A percentile compares a stretch with the other conserved stretches of the same genome.
These are phyloP conservation scores for Globisporangium apiculatum DNA, from an alignment of 352 stramenopile species.

Conservation along the genomic window DNA sequence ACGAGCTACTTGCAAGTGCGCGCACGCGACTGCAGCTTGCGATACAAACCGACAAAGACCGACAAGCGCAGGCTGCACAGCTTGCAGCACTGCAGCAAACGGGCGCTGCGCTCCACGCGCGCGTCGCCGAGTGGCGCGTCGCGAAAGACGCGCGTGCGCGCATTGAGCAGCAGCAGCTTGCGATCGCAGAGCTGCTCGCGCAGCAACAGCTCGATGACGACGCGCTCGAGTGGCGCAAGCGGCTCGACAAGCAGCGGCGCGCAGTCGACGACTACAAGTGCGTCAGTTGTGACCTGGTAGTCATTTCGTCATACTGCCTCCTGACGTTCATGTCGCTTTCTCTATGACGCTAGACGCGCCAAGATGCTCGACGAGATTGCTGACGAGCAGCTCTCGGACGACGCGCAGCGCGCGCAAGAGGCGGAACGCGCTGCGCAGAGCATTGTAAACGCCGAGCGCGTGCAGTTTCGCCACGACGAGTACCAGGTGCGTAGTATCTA, in stretches of 20 bases:
- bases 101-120: constrained; percentile 30
- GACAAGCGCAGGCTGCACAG: constrained; percentile 21
- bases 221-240: constrained; percentile 29
- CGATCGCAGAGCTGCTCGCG: constrained; percentile 37
- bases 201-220: constrained; percentile 34
- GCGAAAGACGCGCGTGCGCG: constrained; percentile 49
- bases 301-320: no score
- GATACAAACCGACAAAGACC: constrained; percentile 22
- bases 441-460: constrained; percentile 52
- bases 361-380: constrained; percentile 39
- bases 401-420: constrained; percentile 27
- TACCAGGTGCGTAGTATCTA: constrained; percentile 30
- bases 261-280: constrained; percentile 57
- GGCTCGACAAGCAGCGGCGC: constrained; percentile 38
- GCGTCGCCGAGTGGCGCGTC: constrained; percentile 42
- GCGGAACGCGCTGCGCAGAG: constrained; percentile 26
- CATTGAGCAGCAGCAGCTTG: constrained; percentile 46
- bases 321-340: no score
- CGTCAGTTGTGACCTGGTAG: not conserved
- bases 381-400: constrained; percentile 24
- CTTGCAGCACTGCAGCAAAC: constrained; percentile 29
- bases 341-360: constrained; percentile 16
- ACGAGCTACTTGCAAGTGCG: constrained; percentile 19
- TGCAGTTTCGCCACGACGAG: constrained; percentile 48
- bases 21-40: constrained; percentile 22